Percentiles rank a stretch among this genome's conserved stretches.
Evolutionary conservation across 352 stramenopile genomes (phyloP).

Genomic region (Thalassiosira livingstoniorum): DNA sequence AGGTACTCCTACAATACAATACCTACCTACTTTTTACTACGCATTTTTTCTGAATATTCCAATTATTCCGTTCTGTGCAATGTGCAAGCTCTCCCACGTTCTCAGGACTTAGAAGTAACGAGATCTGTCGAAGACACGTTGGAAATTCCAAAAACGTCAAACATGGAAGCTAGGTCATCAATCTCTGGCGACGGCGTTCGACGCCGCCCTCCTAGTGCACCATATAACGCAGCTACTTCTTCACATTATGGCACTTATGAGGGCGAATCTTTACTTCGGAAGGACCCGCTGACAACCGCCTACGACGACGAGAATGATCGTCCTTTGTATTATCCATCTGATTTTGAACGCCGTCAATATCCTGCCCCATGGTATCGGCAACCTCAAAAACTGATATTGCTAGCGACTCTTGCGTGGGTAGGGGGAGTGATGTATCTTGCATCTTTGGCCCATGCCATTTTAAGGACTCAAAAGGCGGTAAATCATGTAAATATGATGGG

Average conservation of each 20-base stretch:
- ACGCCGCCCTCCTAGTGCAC: constrained; percentile 14
- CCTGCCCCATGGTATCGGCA: constrained; percentile 38
- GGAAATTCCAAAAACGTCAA: too few species aligned
- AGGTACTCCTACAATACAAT: too few species aligned
- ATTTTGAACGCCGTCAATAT: not conserved
- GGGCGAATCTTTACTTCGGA: constrained; percentile 28
- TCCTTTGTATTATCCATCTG: too few species aligned
- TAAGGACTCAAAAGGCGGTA: constrained; percentile 34
- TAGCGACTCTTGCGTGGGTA: constrained; percentile 39
- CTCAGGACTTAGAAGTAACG: too few species aligned
- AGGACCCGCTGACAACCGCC: constrained; percentile 12
- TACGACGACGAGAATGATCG: not conserved
- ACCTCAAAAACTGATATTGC: constrained; percentile 43
- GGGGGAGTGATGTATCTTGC: constrained; percentile 53
- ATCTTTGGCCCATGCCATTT: constrained; percentile 48
- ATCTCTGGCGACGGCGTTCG: constrained; percentile 8
- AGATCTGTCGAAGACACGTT: too few species aligned
- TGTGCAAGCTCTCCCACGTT: too few species aligned
- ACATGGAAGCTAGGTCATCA: too few species aligned
- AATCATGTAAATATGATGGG: constrained; percentile 31
- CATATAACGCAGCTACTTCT: not conserved
- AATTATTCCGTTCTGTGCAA: too few species aligned
- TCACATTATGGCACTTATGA: constrained; percentile 42
- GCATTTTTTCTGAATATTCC: too few species aligned
- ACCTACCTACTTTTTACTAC: too few species aligned